phyloP scores from a whole-genome alignment of 192 early-diverging fungal species.

The Gryganskiella cystojenkinii region DNA sequence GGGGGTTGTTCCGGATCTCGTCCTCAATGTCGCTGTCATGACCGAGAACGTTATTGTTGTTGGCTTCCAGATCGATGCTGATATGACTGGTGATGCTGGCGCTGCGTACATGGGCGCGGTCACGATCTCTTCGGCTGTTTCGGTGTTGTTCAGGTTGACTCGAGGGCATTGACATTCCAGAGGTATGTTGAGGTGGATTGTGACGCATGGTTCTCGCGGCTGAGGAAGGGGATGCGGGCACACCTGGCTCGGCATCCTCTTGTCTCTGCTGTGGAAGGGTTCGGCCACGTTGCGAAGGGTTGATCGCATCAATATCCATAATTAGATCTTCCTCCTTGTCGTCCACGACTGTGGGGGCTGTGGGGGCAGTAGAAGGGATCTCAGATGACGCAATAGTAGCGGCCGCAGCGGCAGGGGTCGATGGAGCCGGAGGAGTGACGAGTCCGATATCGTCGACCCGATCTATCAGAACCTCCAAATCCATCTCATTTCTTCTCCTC shows the following conservation, averaged over 20 bases:
- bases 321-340: constrained; percentile 19
- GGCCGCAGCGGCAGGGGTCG: not conserved
- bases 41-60: too few species aligned
- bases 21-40: too few species aligned
- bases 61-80: too few species aligned
- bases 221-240: not conserved
- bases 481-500: not conserved
- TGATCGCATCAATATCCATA: not conserved
- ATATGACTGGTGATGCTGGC: too few species aligned
- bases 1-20: not conserved
- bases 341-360: not conserved
- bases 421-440: not conserved
- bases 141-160: too few species aligned
- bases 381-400: too few species aligned
- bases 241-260: constrained; percentile 3
- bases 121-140: too few species aligned
- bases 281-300: not conserved
- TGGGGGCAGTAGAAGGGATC: too few species aligned
- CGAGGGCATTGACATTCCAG: too few species aligned
- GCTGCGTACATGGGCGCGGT: too few species aligned
- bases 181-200: too few species aligned
- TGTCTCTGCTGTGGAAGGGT: not conserved
- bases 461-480: constrained; percentile 27
- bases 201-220: not conserved
- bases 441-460: constrained; percentile 30